phyloP scores from a whole-genome alignment of 257 asterid genomes.

The Nicotiana knightiana region DNA sequence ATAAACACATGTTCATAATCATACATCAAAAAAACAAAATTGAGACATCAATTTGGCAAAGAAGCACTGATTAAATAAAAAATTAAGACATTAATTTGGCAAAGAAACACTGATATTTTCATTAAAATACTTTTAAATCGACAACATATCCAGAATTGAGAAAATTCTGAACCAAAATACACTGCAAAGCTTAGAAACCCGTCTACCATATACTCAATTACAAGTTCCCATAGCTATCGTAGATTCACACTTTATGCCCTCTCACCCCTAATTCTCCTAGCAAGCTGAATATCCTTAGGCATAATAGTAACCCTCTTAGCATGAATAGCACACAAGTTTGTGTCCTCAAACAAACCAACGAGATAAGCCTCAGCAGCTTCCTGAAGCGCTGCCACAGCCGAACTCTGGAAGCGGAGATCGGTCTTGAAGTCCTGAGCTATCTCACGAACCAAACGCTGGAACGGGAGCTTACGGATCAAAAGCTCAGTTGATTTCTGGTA shows the following conservation, averaged over 20 bases:
- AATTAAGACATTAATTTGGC: background rate
- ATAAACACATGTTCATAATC: background rate
- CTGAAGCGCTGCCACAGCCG: slow-evolving; percentile 29
- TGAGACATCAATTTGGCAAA: no score
- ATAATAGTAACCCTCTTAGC: slow-evolving; percentile 34
- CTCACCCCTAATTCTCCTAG: slow-evolving; percentile 31
- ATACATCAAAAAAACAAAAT: no score
- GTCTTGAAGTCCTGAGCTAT: slow-evolving; percentile 42
- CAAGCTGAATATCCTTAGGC: slow-evolving; percentile 36
- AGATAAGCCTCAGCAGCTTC: slow-evolving; percentile 34
- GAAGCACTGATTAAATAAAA: no score
- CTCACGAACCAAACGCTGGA: slow-evolving; percentile 36
- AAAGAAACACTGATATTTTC: background rate
- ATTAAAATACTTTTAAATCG: background rate
- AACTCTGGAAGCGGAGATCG: slow-evolving; percentile 33
- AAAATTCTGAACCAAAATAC: background rate
- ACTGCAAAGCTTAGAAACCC: background rate
- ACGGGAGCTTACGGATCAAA: slow-evolving; percentile 24
- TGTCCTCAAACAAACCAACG: slow-evolving; percentile 30
- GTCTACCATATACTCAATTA: background rate
- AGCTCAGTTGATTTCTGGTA: slow-evolving; percentile 34
- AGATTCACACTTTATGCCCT: slow-evolving; percentile 18
- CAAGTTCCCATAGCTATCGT: background rate
- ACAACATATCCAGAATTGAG: background rate
- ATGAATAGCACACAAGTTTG: slow-evolving; percentile 33